Conservation (phyloP, 2,329 filamentous ascomycete species). For the Aspergillus versicolor region DNA sequence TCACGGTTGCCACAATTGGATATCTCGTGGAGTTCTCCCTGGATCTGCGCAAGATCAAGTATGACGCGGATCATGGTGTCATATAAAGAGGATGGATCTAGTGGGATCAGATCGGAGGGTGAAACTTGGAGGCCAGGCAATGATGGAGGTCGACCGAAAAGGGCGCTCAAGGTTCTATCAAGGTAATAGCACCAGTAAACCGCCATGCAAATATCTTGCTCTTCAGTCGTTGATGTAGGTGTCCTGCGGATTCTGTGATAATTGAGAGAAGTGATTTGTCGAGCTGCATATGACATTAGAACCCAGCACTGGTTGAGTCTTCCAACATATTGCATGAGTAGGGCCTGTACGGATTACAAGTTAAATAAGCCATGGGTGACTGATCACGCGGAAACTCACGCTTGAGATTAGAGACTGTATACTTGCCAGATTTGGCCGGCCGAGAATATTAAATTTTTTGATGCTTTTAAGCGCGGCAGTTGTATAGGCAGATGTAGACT, state of each 20-base stretch:
- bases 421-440: conserved; percentile 16
- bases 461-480: conserved; percentile 18
- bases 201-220: conserved; percentile 21
- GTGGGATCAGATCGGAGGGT: conserved; percentile 3
- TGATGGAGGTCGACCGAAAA: conserved; percentile 23
- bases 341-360: conserved; percentile 14
- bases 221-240: neutral
- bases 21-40: conserved; percentile 9
- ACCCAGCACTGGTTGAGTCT: conserved; percentile 26
- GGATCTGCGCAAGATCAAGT: conserved; percentile 15
- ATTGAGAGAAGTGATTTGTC: conserved; percentile 23
- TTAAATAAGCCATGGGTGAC: neutral
- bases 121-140: conserved; percentile 13
- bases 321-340: conserved; percentile 26
- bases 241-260: conserved; percentile 18
- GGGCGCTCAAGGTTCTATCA: conserved; percentile 26
- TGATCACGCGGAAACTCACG: conserved; percentile 14
- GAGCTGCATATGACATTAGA: conserved; percentile 26
- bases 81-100: conserved; percentile 8
- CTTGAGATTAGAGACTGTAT: conserved; percentile 26
- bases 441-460: conserved; percentile 19
- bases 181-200: conserved; percentile 31
- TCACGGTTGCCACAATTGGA: neutral
- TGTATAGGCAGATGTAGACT: conserved; percentile 22
- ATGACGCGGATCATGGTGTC: conserved; percentile 7